These are phyloP conservation scores for Closterium sp. DNA, from an alignment of 139 green algal genomes.

Conservation along the genomic window DNA sequence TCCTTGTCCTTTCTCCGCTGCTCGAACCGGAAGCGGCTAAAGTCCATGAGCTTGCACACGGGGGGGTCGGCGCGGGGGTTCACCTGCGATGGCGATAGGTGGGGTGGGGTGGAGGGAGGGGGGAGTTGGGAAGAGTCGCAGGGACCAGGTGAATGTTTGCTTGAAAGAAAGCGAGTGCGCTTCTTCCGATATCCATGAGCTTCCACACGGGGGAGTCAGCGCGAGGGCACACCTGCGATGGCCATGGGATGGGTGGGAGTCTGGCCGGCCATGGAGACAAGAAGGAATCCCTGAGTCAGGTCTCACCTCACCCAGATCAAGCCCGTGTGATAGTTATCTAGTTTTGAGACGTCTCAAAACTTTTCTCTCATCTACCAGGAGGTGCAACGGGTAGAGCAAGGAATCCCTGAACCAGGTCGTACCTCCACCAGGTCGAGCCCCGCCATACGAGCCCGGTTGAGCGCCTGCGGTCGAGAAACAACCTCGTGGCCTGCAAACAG, in stretches of 20 bases:
- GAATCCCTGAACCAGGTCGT: background rate
- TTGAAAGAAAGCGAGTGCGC: too few species aligned
- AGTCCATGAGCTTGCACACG: constrained; percentile 36
- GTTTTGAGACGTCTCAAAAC: too few species aligned
- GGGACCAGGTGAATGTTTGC: too few species aligned
- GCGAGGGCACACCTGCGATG: constrained; percentile 1
- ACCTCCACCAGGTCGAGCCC: constrained; percentile 26
- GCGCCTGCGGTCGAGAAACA: background rate
- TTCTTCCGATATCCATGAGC: constrained; percentile 13
- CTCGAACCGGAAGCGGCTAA: constrained; percentile 15
- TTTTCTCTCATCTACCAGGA: too few species aligned
- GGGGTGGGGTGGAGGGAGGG: too few species aligned
- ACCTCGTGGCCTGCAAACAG: background rate
- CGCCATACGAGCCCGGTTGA: background rate
- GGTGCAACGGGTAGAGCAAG: too few species aligned
- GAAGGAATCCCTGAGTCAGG: too few species aligned
- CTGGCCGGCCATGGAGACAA: too few species aligned
- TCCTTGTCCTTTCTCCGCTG: constrained; percentile 29
- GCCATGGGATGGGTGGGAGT: too few species aligned
- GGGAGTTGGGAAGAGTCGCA: too few species aligned
- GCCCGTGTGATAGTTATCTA: too few species aligned
- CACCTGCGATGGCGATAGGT: constrained; percentile 10
- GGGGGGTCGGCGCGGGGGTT: constrained; percentile 18
- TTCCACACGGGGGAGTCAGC: constrained; percentile 11
- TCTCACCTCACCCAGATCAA: too few species aligned